phyloP scores from a whole-genome alignment of 73 alveolate species.

The Tetrahymena malaccensis region DNA sequence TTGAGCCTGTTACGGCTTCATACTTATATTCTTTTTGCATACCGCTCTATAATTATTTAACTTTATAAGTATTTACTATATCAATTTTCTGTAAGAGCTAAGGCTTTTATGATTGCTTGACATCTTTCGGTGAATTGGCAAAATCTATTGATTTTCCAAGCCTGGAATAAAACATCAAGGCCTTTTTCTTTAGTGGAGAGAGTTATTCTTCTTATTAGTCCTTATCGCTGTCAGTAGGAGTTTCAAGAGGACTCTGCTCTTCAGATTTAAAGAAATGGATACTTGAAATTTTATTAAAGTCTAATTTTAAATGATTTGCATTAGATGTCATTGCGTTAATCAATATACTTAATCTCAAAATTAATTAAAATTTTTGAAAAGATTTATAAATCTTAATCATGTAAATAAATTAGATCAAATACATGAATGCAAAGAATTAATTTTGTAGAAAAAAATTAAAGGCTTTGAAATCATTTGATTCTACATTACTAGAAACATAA shows the following conservation, averaged over 20 bases:
- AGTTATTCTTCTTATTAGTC: not conserved
- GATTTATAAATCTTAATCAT: not conserved
- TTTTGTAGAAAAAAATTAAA: too few relatives aligned
- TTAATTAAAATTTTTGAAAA: too few relatives aligned
- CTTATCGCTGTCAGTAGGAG: not conserved
- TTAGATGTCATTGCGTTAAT: not conserved
- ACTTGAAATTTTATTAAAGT: not conserved
- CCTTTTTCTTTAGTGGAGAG: not conserved
- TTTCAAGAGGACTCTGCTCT: not conserved
- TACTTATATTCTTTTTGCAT: not conserved
- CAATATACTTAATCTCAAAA: not conserved
- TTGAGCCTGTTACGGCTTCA: not conserved
- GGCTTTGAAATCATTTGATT: not conserved
- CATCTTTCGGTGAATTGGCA: not conserved
- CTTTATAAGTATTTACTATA: not conserved
- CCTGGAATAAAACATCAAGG: not conserved
- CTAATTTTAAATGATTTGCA: not conserved
- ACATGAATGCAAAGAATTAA: not conserved
- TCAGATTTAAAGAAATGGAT: not conserved
- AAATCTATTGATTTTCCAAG: not conserved
- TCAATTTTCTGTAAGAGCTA: not conserved
- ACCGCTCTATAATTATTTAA: not conserved
- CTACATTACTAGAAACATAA: not conserved
- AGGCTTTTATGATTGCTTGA: not conserved
- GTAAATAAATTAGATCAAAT: too few relatives aligned